phyloP scores from a whole-genome alignment of 2,329 filamentous ascomycete genomes.

The Tolypocladium paradoxum region DNA sequence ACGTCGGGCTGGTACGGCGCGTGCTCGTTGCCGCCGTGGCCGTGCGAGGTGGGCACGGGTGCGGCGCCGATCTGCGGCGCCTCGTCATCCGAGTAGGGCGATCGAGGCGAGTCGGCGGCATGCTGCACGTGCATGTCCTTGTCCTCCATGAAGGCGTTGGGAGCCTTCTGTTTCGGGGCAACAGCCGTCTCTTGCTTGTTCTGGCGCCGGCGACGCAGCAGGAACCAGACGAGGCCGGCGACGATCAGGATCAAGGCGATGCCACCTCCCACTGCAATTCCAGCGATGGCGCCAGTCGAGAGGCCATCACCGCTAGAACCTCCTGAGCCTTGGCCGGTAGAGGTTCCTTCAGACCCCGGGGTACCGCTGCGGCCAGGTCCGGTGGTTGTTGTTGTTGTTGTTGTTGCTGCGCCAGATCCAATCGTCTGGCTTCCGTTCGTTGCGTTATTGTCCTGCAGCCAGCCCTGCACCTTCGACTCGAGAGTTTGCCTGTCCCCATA shows the following conservation, averaged over 20 bases:
- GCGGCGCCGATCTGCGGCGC: not conserved
- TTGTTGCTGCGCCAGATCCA: not conserved
- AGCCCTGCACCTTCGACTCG: not conserved
- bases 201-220: slow-evolving; percentile 29
- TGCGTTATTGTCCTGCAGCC: not conserved
- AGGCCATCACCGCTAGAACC: slow-evolving; percentile 16
- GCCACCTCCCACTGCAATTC: slow-evolving; percentile 33
- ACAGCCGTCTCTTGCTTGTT: slow-evolving; percentile 11
- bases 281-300: slow-evolving; percentile 31
- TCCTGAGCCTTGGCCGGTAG: not conserved
- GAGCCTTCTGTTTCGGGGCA: slow-evolving; percentile 13
- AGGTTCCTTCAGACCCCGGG: not conserved
- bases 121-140: slow-evolving; percentile 31
- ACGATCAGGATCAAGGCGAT: slow-evolving; percentile 28
- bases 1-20: not conserved
- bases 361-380: not conserved
- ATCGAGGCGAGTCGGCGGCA: slow-evolving; percentile 27
- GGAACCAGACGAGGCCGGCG: slow-evolving; percentile 29
- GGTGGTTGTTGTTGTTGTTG: not conserved
- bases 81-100: slow-evolving; percentile 32
- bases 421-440: not conserved
- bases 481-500: too few species aligned
- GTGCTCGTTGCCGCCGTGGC: not conserved
- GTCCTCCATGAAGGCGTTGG: slow-evolving; percentile 31
- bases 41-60: not conserved